A percentile compares a stretch with the other conserved stretches of the same genome.
Evolutionary conservation across 2,329 filamentous ascomycete species (phyloP).

Genomic region (Aspergillus chevalieri): DNA sequence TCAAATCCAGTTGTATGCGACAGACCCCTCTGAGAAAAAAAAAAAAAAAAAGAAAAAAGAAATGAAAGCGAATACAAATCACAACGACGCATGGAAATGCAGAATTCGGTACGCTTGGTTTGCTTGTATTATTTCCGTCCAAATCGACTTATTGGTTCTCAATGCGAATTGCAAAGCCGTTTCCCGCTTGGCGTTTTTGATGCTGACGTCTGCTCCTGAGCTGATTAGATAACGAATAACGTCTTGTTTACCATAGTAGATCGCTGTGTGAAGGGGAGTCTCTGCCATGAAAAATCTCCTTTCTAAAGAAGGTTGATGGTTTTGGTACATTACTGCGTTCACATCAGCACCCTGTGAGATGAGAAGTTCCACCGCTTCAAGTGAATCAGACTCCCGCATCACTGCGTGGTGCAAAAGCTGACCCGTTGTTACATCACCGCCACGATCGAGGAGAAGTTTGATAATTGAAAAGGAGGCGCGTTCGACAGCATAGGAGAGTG

Average conservation of each 20-base stretch:
- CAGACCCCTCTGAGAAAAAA: background rate
- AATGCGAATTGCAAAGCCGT: background rate
- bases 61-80: too few relatives aligned
- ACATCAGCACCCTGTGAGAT: constrained; percentile 2
- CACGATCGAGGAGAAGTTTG: constrained; percentile 6
- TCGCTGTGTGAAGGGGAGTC: constrained; percentile 2
- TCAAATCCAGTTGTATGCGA: background rate
- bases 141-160: too few relatives aligned
- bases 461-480: constrained; percentile 3
- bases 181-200: background rate
- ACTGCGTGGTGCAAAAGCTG: constrained; percentile 8
- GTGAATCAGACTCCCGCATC: constrained; percentile 1
- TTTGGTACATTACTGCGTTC: background rate
- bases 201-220: background rate
- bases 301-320: background rate
- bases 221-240: background rate
- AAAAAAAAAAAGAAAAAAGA: too few relatives aligned
- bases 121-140: too few relatives aligned
- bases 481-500: constrained; percentile 9
- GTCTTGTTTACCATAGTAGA: background rate
- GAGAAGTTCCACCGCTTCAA: constrained; percentile 3
- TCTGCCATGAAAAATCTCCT: background rate
- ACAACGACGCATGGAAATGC: too few relatives aligned
- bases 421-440: constrained; percentile 3
- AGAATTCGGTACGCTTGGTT: too few relatives aligned